These are phyloP conservation scores for Phytophthora cactorum DNA, from an alignment of 352 stramenopile genomes.

Conservation along the genomic window DNA sequence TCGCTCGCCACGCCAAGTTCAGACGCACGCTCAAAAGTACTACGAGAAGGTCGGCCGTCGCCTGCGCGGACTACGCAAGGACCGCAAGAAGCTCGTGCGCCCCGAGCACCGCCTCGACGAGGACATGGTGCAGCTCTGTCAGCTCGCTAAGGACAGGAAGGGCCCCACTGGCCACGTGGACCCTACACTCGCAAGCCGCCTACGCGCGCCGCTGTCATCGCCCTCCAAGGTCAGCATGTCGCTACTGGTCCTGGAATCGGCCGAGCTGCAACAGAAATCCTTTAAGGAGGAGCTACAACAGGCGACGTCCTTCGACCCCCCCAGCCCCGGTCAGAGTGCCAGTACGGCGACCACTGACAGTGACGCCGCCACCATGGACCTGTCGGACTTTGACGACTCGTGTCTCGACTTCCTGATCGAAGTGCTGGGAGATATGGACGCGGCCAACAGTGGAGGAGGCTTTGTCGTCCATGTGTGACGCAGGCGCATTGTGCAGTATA, in stretches of 20 bases:
- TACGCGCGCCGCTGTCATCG: conserved; percentile 36
- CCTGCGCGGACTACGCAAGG: conserved; percentile 48
- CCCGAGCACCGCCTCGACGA: conserved; percentile 45
- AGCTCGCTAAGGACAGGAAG: conserved; percentile 37
- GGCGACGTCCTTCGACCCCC: background rate
- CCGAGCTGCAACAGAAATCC: conserved; percentile 8
- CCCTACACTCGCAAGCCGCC: conserved; percentile 21
- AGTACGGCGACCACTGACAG: conserved; percentile 21
- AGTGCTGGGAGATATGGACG: conserved; percentile 29
- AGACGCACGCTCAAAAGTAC: conserved; percentile 70
- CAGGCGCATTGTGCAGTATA: conserved; percentile 8
- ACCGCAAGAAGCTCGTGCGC: conserved; percentile 49
- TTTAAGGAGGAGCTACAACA: conserved; percentile 32
- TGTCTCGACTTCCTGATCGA: conserved; percentile 54
- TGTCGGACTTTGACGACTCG: conserved; percentile 48
- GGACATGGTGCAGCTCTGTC: conserved; percentile 49
- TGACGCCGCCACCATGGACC: conserved; percentile 25
- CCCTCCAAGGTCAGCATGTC: conserved; percentile 30
- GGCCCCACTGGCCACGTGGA: conserved; percentile 21
- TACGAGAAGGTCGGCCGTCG: conserved; percentile 57
- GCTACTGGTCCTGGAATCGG: conserved; percentile 12
- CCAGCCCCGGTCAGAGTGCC: conserved; percentile 26
- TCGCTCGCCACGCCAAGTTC: conserved; percentile 58
- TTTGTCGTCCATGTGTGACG: conserved; percentile 31
- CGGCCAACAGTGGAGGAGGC: conserved; percentile 10